Percentiles rank a stretch among this genome's conserved stretches.
phyloP scores from a whole-genome alignment of 345 rosid genomes.

The Citrus medica region DNA sequence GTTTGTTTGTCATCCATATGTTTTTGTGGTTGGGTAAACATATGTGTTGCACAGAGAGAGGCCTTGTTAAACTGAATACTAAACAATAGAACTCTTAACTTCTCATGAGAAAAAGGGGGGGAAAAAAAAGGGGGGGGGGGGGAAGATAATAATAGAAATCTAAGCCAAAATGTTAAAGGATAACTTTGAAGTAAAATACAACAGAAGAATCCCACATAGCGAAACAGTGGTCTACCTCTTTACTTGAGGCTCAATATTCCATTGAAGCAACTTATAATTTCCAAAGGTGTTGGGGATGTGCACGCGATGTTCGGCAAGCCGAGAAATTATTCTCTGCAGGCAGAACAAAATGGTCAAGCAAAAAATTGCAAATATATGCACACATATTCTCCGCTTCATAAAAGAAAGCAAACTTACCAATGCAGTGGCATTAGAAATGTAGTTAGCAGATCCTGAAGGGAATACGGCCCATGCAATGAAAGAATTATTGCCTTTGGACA shows the following conservation, averaged over 20 bases:
- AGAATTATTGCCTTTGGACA: constrained; percentile 57
- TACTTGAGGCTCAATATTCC: constrained; percentile 58
- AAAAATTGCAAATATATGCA: neutral
- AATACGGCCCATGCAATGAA: constrained; percentile 51
- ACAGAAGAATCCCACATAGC: neutral
- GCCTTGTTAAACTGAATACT: neutral
- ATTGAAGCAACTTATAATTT: constrained; percentile 50
- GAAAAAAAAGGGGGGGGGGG: too few relatives aligned
- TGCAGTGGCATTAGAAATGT: constrained; percentile 65
- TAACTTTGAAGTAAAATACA: neutral
- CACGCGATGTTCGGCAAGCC: constrained; percentile 57
- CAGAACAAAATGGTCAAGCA: constrained; percentile 19
- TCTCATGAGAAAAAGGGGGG: too few relatives aligned
- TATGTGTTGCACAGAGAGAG: neutral
- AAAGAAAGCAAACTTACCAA: constrained; percentile 32
- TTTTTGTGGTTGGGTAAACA: neutral
- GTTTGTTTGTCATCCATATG: neutral
- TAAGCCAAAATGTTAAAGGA: neutral
- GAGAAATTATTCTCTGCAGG: constrained; percentile 56
- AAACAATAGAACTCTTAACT: neutral
- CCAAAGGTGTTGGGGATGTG: constrained; percentile 67
- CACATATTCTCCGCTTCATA: neutral
- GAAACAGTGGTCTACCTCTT: constrained; percentile 33
- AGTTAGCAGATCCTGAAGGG: constrained; percentile 47
- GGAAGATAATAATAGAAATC: neutral